These are phyloP conservation scores for Cardamine chenopodiifolia DNA, from an alignment of 345 rosid species.

Conservation along the genomic window DNA sequence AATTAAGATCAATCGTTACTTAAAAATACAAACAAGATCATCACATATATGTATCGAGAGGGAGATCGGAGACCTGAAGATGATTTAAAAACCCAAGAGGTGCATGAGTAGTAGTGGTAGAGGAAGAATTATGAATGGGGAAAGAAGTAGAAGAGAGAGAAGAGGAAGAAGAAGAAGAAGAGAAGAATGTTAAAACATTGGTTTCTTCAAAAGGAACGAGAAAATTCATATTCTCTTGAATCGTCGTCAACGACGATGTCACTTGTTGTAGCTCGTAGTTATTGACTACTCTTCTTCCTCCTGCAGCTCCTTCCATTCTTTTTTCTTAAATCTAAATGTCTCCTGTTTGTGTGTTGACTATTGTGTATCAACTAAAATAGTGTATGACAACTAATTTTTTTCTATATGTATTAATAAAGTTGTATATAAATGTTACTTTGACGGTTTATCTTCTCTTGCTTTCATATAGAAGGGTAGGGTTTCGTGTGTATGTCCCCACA, in stretches of 20 bases:
- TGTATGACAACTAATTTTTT: conserved; percentile 31
- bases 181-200: conserved; percentile 69
- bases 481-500: conserved; percentile 40
- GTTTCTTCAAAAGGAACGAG: conserved; percentile 72
- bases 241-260: conserved; percentile 58
- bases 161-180: conserved; percentile 53
- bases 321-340: not conserved
- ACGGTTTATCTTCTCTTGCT: conserved; percentile 40
- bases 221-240: conserved; percentile 72
- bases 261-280: conserved; percentile 69
- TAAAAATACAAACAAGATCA: not conserved
- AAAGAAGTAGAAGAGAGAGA: conserved; percentile 42
- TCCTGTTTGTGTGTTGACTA: conserved; percentile 26
- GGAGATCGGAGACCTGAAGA: conserved; percentile 44
- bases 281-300: conserved; percentile 41
- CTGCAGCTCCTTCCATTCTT: conserved; percentile 57
- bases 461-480: conserved; percentile 42
- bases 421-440: conserved; percentile 33
- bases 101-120: conserved; percentile 35
- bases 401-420: conserved; percentile 21
- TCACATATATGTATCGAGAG: conserved; percentile 2
- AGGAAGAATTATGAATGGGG: conserved; percentile 44
- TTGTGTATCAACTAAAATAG: conserved; percentile 14
- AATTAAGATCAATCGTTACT: not conserved
- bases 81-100: conserved; percentile 52